Evolutionary conservation across 2,329 filamentous ascomycete genomes (phyloP), one percentile per base, ranked within the genome.

Genomic region (Paraconiothyrium brasiliense): DNA sequence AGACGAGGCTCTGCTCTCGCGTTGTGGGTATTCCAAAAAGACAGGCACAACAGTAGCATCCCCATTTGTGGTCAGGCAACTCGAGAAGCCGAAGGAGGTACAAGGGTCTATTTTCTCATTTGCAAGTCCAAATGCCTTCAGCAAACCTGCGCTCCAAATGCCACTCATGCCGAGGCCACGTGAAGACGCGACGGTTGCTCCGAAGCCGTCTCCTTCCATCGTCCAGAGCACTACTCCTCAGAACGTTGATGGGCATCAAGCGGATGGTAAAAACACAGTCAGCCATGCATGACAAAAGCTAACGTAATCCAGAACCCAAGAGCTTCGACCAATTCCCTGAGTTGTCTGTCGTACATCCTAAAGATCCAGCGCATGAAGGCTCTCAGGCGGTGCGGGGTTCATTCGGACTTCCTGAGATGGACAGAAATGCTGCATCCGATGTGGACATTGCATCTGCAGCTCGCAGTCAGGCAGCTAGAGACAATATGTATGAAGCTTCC

Each of bases 71-170:
- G 35, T 41, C 32, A 57, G 52, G 11, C 27, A 37, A 13, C 37
- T 52, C 8, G 24, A 34, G 14, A 51, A 52, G 30, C 30, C 41
- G 32, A 55, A 57, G 10, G 14, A 27, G 9, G 60, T 16, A 58
- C 39, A 54, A n/a, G 13, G 2, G n/a, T 10, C 50, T 34, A 1
- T 9, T 34, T 43, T 43, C 50, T 43, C 22, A 3, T 54, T 41
- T 5, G 16, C 22, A 7, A 43, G 0, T 14, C 13, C 35, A 2
- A 41, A n/a, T 11, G 7, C 4, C 22, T 2, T 16, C 20, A 14
- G 2, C 4, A 54, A 41, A 7, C 1, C 20, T 16, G 14, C 7
- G 14, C 27, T n/a, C 16, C 13, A 50, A 34, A 6, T 50, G 16
- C 47, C 47, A 1, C 30, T 16, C 6, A 14, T 2, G 11, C 3